Conservation (phyloP, 257 asterid species). For the Scutellaria galericulata region DNA sequence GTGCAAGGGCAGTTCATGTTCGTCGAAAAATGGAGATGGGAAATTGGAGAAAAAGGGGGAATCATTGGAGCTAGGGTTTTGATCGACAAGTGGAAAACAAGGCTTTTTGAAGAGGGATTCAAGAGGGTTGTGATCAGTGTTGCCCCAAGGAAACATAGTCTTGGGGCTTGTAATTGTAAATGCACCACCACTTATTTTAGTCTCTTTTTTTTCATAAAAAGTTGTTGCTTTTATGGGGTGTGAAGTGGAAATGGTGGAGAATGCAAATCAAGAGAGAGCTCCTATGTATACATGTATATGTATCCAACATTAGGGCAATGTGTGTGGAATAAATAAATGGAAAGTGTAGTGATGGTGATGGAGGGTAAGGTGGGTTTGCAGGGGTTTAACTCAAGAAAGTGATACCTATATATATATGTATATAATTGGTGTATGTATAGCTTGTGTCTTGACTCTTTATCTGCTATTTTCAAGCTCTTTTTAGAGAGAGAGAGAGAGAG, state of each 20-base stretch:
- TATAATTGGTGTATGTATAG: slow-evolving; percentile 22
- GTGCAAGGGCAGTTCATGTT: slow-evolving; percentile 51
- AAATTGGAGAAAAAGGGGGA: slow-evolving; percentile 41
- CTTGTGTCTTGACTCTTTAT: slow-evolving; percentile 24
- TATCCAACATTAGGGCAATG: slow-evolving; percentile 27
- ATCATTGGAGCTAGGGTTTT: slow-evolving; percentile 41
- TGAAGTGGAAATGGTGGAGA: slow-evolving; percentile 29
- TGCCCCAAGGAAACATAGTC: slow-evolving; percentile 46
- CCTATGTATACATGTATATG: no score
- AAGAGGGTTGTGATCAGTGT: slow-evolving; percentile 39
- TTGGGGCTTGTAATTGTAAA: slow-evolving; percentile 23
- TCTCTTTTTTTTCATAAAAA: no score
- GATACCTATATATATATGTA: slow-evolving; percentile 28
- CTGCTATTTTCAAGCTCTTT: not conserved
- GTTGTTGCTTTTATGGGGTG: not conserved
- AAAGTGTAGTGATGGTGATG: slow-evolving; percentile 32
- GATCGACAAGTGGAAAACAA: slow-evolving; percentile 34
- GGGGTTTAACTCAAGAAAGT: slow-evolving; percentile 27
- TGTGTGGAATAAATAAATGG: slow-evolving; percentile 9
- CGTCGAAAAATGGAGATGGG: slow-evolving; percentile 57
- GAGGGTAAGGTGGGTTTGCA: not conserved
- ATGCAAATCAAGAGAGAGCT: no score
- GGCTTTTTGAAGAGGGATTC: slow-evolving; percentile 36
- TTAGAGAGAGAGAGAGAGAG: not conserved
- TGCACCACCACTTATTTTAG: slow-evolving; percentile 8